These are phyloP conservation scores for Ustilago sp. DNA, from an alignment of 1,284 basidiomycete species.

Conservation along the genomic window DNA sequence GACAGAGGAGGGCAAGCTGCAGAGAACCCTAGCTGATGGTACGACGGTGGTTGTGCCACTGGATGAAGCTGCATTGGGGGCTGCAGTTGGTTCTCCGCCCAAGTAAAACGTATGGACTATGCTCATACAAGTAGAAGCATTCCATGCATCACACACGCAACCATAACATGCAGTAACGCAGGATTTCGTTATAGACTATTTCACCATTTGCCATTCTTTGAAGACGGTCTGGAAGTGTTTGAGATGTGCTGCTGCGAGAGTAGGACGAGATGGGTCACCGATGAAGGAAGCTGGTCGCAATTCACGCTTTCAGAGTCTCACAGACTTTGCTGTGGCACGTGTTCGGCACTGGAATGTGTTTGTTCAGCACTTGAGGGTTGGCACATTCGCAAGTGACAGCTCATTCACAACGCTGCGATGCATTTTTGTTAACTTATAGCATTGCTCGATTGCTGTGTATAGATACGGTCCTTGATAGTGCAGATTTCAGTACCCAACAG, in stretches of 20 bases:
- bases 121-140: neutral
- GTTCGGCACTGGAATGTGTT: no score
- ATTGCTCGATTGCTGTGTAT: neutral
- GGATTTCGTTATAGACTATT: no score
- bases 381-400: no score
- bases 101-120: slow-evolving; percentile 4
- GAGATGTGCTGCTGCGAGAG: no score
- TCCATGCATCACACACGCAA: neutral
- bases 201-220: no score
- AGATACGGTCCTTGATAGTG: neutral
- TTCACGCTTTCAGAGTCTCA: no score
- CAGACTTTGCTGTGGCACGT: no score
- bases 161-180: neutral
- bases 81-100: neutral
- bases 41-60: slow-evolving; percentile 62
- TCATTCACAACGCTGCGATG: no score
- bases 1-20: slow-evolving; percentile 56
- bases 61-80: slow-evolving; percentile 62
- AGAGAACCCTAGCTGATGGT: slow-evolving; percentile 61
- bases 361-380: no score
- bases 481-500: slow-evolving; percentile 57
- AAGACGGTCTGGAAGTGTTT: no score
- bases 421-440: neutral
- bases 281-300: no score
- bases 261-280: no score